Conservation (phyloP, 257 asterid genomes). For the Scutellaria minor region DNA sequence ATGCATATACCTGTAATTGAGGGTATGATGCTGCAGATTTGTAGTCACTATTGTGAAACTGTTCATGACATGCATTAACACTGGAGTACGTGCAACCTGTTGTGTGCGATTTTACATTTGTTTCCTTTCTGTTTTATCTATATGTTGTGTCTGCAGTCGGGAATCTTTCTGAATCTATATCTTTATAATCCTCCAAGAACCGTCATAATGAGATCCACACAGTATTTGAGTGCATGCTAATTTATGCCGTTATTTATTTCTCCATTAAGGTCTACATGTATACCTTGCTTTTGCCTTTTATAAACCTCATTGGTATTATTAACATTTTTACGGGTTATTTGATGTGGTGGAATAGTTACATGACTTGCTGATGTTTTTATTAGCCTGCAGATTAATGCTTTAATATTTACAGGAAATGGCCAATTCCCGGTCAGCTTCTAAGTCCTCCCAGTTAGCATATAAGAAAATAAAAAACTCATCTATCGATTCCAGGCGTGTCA, state of each 20-base stretch:
- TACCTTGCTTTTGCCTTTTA: slow-evolving; percentile 19
- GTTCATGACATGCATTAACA: slow-evolving; percentile 18
- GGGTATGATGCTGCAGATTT: slow-evolving; percentile 5
- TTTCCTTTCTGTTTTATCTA: slow-evolving; percentile 13
- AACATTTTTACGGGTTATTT: slow-evolving; percentile 25
- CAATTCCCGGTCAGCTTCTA: slow-evolving; percentile 50
- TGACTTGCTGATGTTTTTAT: slow-evolving; percentile 30
- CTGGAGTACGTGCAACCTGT: slow-evolving; percentile 8
- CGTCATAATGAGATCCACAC: slow-evolving; percentile 16
- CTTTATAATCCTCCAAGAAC: neutral
- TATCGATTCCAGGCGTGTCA: slow-evolving; percentile 76
- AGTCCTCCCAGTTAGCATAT: slow-evolving; percentile 54
- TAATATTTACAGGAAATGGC: slow-evolving; percentile 72
- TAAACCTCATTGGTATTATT: slow-evolving; percentile 1
- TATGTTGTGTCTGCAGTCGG: slow-evolving; percentile 1
- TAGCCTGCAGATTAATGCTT: slow-evolving; percentile 31
- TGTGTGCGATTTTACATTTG: slow-evolving; percentile 11
- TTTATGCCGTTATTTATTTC: slow-evolving; percentile 18
- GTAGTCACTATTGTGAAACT: slow-evolving; percentile 4
- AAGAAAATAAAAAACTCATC: slow-evolving; percentile 56
- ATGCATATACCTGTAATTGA: neutral
- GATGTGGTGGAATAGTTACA: slow-evolving; percentile 13
- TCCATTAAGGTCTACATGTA: slow-evolving; percentile 9
- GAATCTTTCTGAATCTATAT: slow-evolving; percentile 1
- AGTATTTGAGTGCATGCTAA: slow-evolving; percentile 22